Conservation (phyloP, 2,329 filamentous ascomycete species). For the Arthrobotrys pseudoclavata region DNA sequence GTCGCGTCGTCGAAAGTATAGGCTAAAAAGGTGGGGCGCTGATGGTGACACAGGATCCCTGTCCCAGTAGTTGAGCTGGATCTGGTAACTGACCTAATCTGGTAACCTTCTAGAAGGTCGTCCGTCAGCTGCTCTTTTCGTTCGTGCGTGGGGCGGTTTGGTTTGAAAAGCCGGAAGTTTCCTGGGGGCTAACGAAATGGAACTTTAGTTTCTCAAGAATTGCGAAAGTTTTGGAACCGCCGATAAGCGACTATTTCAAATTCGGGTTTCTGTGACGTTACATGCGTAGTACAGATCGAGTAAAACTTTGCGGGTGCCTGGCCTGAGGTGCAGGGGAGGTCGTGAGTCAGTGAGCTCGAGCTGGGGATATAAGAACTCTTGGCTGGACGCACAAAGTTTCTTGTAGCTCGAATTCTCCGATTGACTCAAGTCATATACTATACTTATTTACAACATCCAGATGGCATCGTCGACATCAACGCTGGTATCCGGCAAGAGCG, state of each 20-base stretch:
- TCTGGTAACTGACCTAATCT: conserved; percentile 23
- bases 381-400: neutral
- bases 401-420: neutral
- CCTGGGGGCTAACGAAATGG: conserved; percentile 1
- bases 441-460: neutral
- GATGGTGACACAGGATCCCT: neutral
- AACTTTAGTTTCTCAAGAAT: neutral
- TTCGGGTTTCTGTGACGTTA: conserved; percentile 18
- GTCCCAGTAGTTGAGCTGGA: conserved; percentile 2
- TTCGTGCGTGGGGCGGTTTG: neutral
- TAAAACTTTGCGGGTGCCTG: conserved; percentile 15
- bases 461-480: conserved; percentile 8
- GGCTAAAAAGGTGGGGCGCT: neutral
- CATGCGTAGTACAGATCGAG: neutral
- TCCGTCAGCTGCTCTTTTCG: no score
- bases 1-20: neutral
- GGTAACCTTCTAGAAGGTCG: conserved; percentile 27
- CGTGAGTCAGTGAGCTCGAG: neutral
- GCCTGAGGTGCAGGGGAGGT: neutral
- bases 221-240: neutral
- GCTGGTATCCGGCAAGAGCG: neutral
- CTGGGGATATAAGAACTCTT: neutral
- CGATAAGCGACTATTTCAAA: conserved; percentile 8
- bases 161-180: conserved; percentile 6
- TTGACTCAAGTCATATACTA: neutral